phyloP scores from a whole-genome alignment of 768 basidiomycete genomes.

The Boletellus ananiceps region DNA sequence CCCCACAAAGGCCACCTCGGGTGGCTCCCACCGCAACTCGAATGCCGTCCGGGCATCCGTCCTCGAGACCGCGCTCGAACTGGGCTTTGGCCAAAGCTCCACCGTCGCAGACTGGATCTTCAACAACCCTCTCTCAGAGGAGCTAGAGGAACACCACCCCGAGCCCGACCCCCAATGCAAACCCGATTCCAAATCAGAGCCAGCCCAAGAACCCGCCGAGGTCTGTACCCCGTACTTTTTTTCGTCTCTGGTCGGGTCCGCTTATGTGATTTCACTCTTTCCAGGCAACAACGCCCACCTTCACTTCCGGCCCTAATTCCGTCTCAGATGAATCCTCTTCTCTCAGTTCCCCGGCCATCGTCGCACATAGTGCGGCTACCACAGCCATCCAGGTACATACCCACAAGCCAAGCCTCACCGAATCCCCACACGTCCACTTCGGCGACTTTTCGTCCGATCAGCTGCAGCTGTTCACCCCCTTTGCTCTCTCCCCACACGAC shows the following conservation, averaged over 20 bases:
- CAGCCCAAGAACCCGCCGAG: slow-evolving; percentile 21
- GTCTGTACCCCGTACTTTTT: slow-evolving; percentile 20
- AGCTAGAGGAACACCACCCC: slow-evolving; percentile 42
- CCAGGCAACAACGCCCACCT: slow-evolving; percentile 29
- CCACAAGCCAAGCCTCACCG: slow-evolving; percentile 27
- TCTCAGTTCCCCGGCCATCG: slow-evolving; percentile 24
- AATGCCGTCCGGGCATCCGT: slow-evolving; percentile 66
- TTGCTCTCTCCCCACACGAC: slow-evolving; percentile 10
- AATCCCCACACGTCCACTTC: slow-evolving; percentile 30
- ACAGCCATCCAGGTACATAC: slow-evolving; percentile 19
- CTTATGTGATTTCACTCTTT: slow-evolving; percentile 10
- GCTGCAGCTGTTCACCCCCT: slow-evolving; percentile 24
- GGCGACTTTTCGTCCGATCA: slow-evolving; percentile 30
- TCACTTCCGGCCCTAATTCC: slow-evolving; percentile 39
- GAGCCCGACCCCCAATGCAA: slow-evolving; percentile 1
- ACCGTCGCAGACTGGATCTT: slow-evolving; percentile 72
- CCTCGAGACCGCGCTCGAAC: slow-evolving; percentile 64
- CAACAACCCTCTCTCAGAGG: slow-evolving; percentile 53
- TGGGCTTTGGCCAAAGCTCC: slow-evolving; percentile 56
- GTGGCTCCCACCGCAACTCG: slow-evolving; percentile 41
- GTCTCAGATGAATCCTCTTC: slow-evolving; percentile 41
- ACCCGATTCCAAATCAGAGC: slow-evolving; percentile 5
- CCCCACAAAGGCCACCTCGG: slow-evolving; percentile 21
- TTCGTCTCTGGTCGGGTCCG: neutral
- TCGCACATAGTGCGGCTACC: slow-evolving; percentile 13